Base-by-base conservation (phyloP, 768 basidiomycete genomes). In the Lentinula lateritia region DNA sequence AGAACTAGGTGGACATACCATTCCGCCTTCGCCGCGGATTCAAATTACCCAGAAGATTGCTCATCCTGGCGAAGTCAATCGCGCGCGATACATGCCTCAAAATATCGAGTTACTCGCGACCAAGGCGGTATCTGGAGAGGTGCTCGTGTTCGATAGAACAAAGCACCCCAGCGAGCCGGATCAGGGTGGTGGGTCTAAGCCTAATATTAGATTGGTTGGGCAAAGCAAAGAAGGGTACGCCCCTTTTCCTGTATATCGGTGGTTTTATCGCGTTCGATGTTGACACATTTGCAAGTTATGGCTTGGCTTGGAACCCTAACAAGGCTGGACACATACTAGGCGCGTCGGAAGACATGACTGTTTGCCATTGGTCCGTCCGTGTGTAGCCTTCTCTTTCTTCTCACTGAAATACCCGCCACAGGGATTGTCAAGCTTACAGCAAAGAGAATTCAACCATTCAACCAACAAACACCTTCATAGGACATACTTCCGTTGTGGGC, bases 1-100 rank as follows among this genome's bases (percentile, higher is more conserved):
- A 64, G 96, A 98, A 74, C 85, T 98, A 36, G 96, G 95, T n/a
- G 91, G 92, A 3, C 88, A 97, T 74, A 86, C 87, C 28, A 85
- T 94, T 41, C 88, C 90, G 3, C 84, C 89, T n/a, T 82, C 88
- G 59, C 90, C 95, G 1, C 86, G 93, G 28, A 88, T 98, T 64
- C 89, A 90, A 68, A 85, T 96, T 73, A 91, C 88, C 36, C 97
- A 99, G 72, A 87, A 84, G 66, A 98, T 99, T 77, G 95, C 95
- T 72, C 97, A 99, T 73, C 82, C 83, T 4, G 93, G 94, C 45
- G 97, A 99, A 72, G 93, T 98, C 69, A 99, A 99, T 75, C 80
- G 95, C 48, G 97, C 97, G 63, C 87, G 97, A 57, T 99, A 98
- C 73, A 98, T 98, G 95, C 97, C 97, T 6, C 96, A 98, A 74